Conservation (phyloP, 2,329 filamentous ascomycete species). For the Colletotrichum sp. region DNA sequence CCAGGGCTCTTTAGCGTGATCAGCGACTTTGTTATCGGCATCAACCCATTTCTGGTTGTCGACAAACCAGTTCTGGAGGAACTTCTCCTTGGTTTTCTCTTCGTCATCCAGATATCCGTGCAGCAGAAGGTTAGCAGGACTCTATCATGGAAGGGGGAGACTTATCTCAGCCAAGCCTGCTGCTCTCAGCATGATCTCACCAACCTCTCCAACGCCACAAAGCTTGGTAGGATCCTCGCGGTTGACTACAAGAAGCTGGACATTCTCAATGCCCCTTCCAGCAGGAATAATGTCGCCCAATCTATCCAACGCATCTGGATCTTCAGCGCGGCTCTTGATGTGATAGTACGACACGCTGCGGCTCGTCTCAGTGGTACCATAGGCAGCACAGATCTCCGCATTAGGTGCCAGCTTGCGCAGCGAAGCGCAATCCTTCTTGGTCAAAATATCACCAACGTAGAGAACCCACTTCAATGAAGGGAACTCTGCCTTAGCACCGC, state of each 20-base stretch:
- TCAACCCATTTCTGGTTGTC: slow-evolving; percentile 73
- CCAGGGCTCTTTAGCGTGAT: slow-evolving; percentile 67
- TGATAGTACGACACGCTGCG: slow-evolving; percentile 70
- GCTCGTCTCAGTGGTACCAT: slow-evolving; percentile 79
- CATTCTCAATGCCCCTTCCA: slow-evolving; percentile 85
- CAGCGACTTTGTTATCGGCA: slow-evolving; percentile 58
- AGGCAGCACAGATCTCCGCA: slow-evolving; percentile 81
- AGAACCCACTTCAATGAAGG: slow-evolving; percentile 78
- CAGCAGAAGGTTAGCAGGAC: slow-evolving; percentile 49
- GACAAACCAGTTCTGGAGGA: slow-evolving; percentile 82
- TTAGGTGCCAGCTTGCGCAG: slow-evolving; percentile 79
- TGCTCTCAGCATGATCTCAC: slow-evolving; percentile 84
- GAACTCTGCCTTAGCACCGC: slow-evolving; percentile 79
- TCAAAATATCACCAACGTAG: slow-evolving; percentile 91
- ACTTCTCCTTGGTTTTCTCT: neutral
- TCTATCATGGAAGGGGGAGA: neutral
- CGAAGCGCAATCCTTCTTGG: slow-evolving; percentile 78
- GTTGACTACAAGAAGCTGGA: slow-evolving; percentile 86
- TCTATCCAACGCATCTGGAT: slow-evolving; percentile 56
- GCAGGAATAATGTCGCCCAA: slow-evolving; percentile 77
- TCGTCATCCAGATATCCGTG: slow-evolving; percentile 77
- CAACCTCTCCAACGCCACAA: slow-evolving; percentile 81
- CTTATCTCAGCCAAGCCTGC: slow-evolving; percentile 62
- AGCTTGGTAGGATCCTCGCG: slow-evolving; percentile 66
- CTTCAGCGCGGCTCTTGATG: slow-evolving; percentile 68